phyloP scores from a whole-genome alignment of 2,329 filamentous ascomycete genomes.

The Alternaria atra region DNA sequence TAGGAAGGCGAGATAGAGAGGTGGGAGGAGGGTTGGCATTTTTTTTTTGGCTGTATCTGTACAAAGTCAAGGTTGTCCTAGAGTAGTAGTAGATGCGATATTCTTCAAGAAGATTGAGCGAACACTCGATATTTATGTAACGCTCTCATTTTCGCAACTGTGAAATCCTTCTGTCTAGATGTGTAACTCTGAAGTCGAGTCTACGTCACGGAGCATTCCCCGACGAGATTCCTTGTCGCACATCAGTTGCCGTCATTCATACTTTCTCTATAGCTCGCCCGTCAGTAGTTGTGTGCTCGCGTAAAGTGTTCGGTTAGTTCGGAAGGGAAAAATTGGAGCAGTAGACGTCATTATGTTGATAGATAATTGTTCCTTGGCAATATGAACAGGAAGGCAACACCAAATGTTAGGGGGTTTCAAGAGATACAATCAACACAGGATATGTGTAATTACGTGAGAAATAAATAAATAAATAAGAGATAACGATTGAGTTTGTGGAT shows the following conservation, averaged over 20 bases:
- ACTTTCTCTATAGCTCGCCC: background rate
- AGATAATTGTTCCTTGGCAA: too few species aligned
- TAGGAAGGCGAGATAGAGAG: background rate
- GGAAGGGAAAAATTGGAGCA: background rate
- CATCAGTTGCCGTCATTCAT: background rate
- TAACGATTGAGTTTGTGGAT: background rate
- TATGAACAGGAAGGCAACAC: too few species aligned
- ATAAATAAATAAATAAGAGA: background rate
- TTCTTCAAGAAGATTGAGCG: background rate
- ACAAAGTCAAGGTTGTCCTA: too few species aligned
- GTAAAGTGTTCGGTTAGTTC: background rate
- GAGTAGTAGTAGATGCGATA: too few species aligned
- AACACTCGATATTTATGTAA: background rate
- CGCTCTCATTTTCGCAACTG: background rate
- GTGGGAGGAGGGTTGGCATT: background rate
- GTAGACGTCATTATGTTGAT: background rate
- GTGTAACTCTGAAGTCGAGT: background rate
- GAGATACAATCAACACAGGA: too few species aligned
- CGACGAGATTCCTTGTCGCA: background rate
- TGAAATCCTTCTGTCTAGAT: background rate
- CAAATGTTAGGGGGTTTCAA: too few species aligned
- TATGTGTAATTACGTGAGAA: too few species aligned
- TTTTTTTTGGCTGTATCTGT: background rate
- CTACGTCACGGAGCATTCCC: background rate
- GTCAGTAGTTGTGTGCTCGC: background rate